phyloP scores from a whole-genome alignment of 176 grass and related monocot genomes.

The Neostapfia colusana region DNA sequence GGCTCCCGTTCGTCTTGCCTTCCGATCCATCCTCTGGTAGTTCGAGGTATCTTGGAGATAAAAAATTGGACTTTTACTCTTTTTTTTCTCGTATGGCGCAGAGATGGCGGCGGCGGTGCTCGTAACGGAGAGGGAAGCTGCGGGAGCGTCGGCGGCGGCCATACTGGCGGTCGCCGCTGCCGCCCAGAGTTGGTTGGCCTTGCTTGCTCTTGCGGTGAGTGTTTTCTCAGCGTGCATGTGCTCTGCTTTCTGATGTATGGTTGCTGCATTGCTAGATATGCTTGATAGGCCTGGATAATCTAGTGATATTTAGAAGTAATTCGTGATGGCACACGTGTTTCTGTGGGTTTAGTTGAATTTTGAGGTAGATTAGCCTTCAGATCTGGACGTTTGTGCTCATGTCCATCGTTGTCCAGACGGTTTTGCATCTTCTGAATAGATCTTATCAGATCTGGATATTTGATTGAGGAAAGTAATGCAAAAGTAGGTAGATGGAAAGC shows the following conservation, averaged over 20 bases:
- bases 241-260: neutral
- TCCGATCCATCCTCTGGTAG: neutral
- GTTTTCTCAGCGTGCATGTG: neutral
- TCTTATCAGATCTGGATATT: constrained; percentile 44
- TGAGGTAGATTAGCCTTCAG: neutral
- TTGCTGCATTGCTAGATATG: neutral
- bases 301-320: neutral
- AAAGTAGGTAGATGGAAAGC: neutral
- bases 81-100: neutral
- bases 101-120: constrained; percentile 10
- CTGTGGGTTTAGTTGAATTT: constrained; percentile 3
- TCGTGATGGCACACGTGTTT: neutral
- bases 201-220: constrained; percentile 49
- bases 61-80: neutral
- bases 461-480: neutral
- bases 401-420: neutral
- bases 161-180: constrained; percentile 1
- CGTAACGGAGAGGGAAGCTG: neutral
- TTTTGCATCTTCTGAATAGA: neutral
- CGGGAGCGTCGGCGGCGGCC: neutral
- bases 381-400: constrained; percentile 15
- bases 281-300: neutral
- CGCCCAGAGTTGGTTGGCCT: constrained; percentile 29
- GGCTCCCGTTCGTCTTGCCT: neutral
- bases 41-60: neutral